Conservation (phyloP, 2,329 filamentous ascomycete species). For the Ceratocystis lukuohia region DNA sequence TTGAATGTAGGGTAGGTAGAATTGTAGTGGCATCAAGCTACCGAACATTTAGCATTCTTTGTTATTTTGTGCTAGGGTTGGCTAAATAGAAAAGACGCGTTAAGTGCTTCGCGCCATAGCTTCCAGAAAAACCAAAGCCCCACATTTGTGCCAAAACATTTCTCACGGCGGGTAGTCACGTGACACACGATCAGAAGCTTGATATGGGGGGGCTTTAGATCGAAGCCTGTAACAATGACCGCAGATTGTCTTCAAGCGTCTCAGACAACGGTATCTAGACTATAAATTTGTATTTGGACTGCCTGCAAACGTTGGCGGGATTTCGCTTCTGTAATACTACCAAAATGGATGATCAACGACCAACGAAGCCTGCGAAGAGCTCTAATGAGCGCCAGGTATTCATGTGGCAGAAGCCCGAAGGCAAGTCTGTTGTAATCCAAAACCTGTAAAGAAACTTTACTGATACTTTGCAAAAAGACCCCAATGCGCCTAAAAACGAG, state of each 20-base stretch:
- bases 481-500: slow-evolving; percentile 1
- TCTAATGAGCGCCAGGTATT: slow-evolving; percentile 14
- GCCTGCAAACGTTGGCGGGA: not conserved
- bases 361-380: not conserved
- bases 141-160: not conserved
- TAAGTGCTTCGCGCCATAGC: slow-evolving; percentile 16
- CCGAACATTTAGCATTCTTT: not conserved
- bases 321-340: not conserved
- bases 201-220: not conserved
- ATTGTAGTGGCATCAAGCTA: not conserved
- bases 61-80: not conserved
- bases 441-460: not conserved
- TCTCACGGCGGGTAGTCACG: not conserved
- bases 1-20: not conserved
- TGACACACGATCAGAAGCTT: not conserved
- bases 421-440: not conserved
- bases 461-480: slow-evolving; percentile 6
- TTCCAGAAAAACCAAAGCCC: not conserved
- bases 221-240: too few species aligned
- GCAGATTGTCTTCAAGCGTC: too few species aligned
- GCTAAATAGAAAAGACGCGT: slow-evolving; percentile 2
- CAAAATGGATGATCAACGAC: slow-evolving; percentile 12
- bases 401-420: slow-evolving; percentile 15
- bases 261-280: not conserved
- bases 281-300: not conserved